Evolutionary conservation across 306 rosid species (phyloP).

Genomic region (Vigna mungo): DNA sequence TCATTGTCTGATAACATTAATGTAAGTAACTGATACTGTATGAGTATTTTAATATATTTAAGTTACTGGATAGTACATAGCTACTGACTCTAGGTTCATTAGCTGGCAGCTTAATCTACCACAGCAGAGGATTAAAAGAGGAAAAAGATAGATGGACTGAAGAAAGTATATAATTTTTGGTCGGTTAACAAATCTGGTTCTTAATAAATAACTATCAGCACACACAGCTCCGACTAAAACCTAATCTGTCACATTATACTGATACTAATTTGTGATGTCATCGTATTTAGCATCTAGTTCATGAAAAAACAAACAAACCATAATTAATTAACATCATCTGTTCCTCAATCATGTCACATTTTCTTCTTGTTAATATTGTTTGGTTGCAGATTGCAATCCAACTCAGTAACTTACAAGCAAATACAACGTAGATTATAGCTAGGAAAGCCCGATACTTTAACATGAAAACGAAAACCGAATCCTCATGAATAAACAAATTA

Average conservation of each 20-base stretch:
- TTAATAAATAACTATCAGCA: not conserved
- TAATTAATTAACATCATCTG: not conserved
- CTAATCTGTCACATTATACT: slow-evolving; percentile 19
- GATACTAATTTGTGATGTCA: slow-evolving; percentile 24
- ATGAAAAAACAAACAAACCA: not conserved
- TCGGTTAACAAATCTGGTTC: slow-evolving; percentile 38
- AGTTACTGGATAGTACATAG: not conserved
- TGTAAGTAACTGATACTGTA: not conserved
- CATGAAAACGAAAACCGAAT: not conserved
- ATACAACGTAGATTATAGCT: not conserved
- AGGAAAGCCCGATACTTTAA: not conserved
- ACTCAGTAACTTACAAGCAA: not conserved
- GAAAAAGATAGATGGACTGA: slow-evolving; percentile 15
- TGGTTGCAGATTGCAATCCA: not conserved
- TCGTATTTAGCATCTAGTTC: slow-evolving; percentile 5
- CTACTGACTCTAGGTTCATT: slow-evolving; percentile 2
- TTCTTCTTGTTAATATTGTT: not conserved
- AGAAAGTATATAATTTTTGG: not conserved
- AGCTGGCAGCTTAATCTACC: slow-evolving; percentile 19
- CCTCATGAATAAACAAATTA: not conserved
- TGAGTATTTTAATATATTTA: not conserved
- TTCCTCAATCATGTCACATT: not conserved
- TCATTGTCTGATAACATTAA: not conserved
- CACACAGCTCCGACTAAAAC: not conserved
- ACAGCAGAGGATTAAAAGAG: not conserved